Evolutionary conservation across 768 basidiomycete genomes (phyloP).

Genomic region (Rhodotorula toruloides): DNA sequence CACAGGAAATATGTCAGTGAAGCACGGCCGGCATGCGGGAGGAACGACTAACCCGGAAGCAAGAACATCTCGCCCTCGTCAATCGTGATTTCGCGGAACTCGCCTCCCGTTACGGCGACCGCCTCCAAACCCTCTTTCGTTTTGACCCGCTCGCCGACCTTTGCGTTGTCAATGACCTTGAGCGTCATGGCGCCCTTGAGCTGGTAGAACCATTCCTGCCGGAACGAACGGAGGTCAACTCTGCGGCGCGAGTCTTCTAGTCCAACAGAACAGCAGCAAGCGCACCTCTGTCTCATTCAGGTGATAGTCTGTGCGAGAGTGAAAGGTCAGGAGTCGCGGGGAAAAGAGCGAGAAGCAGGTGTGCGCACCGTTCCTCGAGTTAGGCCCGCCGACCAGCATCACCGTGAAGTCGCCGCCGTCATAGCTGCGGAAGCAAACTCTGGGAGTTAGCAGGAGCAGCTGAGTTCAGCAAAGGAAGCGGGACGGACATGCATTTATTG

Average conservation of each 20-base stretch:
- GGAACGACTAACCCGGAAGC: constrained; percentile 63
- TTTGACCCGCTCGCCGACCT: constrained; percentile 15
- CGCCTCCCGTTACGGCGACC: constrained; percentile 55
- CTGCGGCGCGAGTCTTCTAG: not conserved
- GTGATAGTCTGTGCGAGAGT: constrained; percentile 64
- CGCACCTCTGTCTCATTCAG: constrained; percentile 71
- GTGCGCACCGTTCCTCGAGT: constrained; percentile 61
- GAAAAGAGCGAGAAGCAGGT: not conserved
- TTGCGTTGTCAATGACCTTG: constrained; percentile 59
- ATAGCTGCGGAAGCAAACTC: constrained; percentile 47
- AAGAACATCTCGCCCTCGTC: constrained; percentile 96
- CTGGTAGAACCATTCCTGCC: constrained; percentile 95
- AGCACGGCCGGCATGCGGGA: no score
- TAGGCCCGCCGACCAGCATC: constrained; percentile 97
- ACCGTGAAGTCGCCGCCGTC: constrained; percentile 78
- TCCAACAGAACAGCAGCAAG: not conserved
- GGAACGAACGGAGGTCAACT: constrained; percentile 50
- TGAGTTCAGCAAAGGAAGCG: not conserved
- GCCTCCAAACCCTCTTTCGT: constrained; percentile 44
- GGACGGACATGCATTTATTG: constrained; percentile 71
- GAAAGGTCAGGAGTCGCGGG: no score
- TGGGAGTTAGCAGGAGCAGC: not conserved
- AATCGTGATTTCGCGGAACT: constrained; percentile 78
- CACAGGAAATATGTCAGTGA: no score
- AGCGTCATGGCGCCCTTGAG: constrained; percentile 89